Conservation (phyloP, 2,329 filamentous ascomycete species). For the Cytospora piceicola region DNA sequence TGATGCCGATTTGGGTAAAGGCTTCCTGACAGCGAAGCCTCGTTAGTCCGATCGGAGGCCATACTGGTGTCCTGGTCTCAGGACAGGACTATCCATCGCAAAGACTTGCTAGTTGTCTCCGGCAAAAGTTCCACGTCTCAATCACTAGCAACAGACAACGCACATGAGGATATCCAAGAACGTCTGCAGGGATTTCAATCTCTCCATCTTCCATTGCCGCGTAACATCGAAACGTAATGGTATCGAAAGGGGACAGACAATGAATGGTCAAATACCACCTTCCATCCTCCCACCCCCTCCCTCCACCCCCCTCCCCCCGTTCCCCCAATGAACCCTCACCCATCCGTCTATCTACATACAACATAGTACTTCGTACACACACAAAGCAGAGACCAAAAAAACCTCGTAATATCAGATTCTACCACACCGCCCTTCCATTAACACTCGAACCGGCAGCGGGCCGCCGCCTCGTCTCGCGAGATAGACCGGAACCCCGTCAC, state of each 20-base stretch:
- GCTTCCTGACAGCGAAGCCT: too few relatives aligned
- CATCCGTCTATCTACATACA: constrained; percentile 20
- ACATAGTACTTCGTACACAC: constrained; percentile 2
- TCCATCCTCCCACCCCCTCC: background rate
- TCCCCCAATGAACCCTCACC: background rate
- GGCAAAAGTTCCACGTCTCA: too few relatives aligned
- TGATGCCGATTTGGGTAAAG: too few relatives aligned
- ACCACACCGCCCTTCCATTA: background rate
- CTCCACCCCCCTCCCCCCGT: background rate
- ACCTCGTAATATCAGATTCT: background rate
- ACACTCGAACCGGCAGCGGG: constrained; percentile 7
- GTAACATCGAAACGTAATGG: constrained; percentile 34
- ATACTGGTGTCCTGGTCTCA: too few relatives aligned
- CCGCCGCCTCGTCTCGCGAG: constrained; percentile 4
- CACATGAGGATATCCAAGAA: background rate
- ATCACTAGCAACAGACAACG: background rate
- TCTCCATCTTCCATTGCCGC: background rate
- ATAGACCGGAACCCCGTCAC: background rate
- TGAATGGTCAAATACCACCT: constrained; percentile 9
- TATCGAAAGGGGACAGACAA: constrained; percentile 38
- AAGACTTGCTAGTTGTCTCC: background rate
- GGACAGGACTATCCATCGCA: background rate
- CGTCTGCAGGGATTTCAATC: background rate
- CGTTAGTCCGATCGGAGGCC: too few relatives aligned
- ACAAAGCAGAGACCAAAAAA: background rate